Evolutionary conservation across 805 yeast species (phyloP).

Genomic region (Geotrichum ghanense): DNA sequence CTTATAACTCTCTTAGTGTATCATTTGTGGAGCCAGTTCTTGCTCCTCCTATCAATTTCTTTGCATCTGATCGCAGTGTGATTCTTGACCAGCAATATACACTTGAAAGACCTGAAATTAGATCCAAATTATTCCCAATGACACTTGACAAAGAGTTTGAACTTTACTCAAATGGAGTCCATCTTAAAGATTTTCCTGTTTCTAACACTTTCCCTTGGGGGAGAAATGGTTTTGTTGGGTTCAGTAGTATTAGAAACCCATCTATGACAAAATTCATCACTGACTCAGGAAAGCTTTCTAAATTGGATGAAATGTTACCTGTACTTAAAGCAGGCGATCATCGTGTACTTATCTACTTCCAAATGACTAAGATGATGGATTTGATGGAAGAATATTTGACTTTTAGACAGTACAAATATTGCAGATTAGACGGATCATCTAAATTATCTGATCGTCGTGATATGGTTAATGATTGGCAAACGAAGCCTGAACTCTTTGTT

Average conservation of each 20-base stretch:
- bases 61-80: slow-evolving; percentile 46
- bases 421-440: slow-evolving; percentile 91
- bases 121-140: slow-evolving; percentile 53
- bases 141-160: slow-evolving; percentile 51
- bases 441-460: slow-evolving; percentile 93
- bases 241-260: slow-evolving; percentile 78
- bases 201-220: slow-evolving; percentile 60
- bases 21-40: slow-evolving; percentile 60
- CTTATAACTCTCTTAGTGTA: slow-evolving; percentile 49
- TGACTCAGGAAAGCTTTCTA: slow-evolving; percentile 84
- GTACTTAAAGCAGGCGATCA: slow-evolving; percentile 78
- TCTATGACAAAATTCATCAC: slow-evolving; percentile 92
- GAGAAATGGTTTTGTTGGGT: slow-evolving; percentile 48
- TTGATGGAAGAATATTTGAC: slow-evolving; percentile 94
- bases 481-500: slow-evolving; percentile 86
- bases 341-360: slow-evolving; percentile 87
- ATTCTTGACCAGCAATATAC: slow-evolving; percentile 32
- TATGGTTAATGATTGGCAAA: slow-evolving; percentile 96
- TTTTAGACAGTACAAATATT: slow-evolving; percentile 80
- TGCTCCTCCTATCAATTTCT: slow-evolving; percentile 70
- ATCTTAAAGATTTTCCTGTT: slow-evolving; percentile 54
- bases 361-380: slow-evolving; percentile 99
- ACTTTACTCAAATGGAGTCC: slow-evolving; percentile 27
- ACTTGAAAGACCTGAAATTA: slow-evolving; percentile 42
- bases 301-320: slow-evolving; percentile 66